Conservation (phyloP, 495 filamentous ascomycete species). For the Rusavskia elegans region DNA sequence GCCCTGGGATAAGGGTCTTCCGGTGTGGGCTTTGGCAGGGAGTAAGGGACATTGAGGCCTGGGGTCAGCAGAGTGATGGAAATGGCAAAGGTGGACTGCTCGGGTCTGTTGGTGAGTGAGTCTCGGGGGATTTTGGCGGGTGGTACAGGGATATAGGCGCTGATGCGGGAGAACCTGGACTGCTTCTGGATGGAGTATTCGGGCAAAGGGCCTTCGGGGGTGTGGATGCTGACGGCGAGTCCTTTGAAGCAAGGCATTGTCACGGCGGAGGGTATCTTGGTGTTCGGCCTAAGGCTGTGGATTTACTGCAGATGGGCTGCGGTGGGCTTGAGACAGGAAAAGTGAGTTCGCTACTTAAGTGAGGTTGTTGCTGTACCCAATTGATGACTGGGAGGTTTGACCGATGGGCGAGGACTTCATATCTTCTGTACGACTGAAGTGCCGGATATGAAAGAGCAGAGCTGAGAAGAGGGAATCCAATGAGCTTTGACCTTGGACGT, state of each 20-base stretch:
- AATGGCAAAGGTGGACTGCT: constrained; percentile 88
- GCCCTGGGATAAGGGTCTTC: constrained; percentile 61
- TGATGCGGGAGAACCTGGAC: constrained; percentile 77
- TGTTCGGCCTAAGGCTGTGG: background rate
- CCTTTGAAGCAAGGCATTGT: constrained; percentile 94
- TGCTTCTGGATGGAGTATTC: constrained; percentile 94
- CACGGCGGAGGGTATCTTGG: background rate
- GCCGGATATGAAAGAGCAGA: background rate
- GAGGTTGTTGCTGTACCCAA: no score
- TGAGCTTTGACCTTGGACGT: background rate
- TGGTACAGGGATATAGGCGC: constrained; percentile 89
- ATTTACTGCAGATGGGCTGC: background rate
- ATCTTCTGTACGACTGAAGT: constrained; percentile 1
- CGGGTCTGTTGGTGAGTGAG: constrained; percentile 52
- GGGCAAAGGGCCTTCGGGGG: constrained; percentile 69
- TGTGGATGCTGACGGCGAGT: constrained; percentile 91
- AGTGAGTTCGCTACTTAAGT: no score
- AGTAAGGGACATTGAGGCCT: constrained; percentile 77
- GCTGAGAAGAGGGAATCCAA: constrained; percentile 1
- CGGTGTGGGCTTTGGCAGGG: constrained; percentile 56
- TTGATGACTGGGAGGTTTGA: no score
- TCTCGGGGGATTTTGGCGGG: constrained; percentile 60
- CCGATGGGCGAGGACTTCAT: background rate
- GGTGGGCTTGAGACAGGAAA: no score
- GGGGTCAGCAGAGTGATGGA: constrained; percentile 91